A percentile compares a stretch with the other conserved stretches of the same genome.
Evolutionary conservation across 768 basidiomycete species (phyloP).

Genomic region (Gyrodon lividus): DNA sequence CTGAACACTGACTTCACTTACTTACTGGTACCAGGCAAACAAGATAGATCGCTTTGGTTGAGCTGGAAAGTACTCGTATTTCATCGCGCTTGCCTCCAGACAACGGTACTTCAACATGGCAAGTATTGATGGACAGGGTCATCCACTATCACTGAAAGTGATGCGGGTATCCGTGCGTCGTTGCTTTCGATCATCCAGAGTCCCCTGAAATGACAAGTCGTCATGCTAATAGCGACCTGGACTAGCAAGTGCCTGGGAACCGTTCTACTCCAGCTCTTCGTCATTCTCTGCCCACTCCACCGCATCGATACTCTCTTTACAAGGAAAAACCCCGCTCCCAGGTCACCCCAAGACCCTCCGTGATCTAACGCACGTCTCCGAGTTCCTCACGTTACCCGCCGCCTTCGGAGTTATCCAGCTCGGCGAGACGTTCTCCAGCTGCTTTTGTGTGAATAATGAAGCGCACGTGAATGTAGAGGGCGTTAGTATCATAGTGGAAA

Average conservation of each 20-base stretch:
- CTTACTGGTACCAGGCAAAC: no score
- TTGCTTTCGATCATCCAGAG: conserved; percentile 1
- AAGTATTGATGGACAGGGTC: conserved; percentile 53
- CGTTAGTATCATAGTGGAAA: conserved; percentile 71
- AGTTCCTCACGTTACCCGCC: conserved; percentile 76
- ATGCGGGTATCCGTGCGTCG: conserved; percentile 83
- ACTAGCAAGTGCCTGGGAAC: conserved; percentile 76
- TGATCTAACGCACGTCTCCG: conserved; percentile 76
- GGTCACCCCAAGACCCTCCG: conserved; percentile 83
- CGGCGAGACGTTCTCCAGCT: conserved; percentile 85
- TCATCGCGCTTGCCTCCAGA: not conserved
- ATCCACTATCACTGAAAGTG: conserved; percentile 78
- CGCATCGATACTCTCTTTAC: conserved; percentile 72
- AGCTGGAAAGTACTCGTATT: not conserved
- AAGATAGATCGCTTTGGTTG: not conserved
- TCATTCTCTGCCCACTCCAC: conserved; percentile 82
- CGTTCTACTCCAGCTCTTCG: conserved; percentile 82
- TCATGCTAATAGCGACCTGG: conserved; percentile 57
- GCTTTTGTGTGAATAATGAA: conserved; percentile 82
- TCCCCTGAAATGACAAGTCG: conserved; percentile 5
- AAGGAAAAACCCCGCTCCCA: conserved; percentile 65
- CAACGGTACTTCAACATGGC: conserved; percentile 9
- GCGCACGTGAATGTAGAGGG: conserved; percentile 59
- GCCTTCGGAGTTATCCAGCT: conserved; percentile 87
- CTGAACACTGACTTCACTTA: conserved; percentile 1